Conservation (phyloP, 495 filamentous ascomycete species). For the Hypoxylon fragiforme region DNA sequence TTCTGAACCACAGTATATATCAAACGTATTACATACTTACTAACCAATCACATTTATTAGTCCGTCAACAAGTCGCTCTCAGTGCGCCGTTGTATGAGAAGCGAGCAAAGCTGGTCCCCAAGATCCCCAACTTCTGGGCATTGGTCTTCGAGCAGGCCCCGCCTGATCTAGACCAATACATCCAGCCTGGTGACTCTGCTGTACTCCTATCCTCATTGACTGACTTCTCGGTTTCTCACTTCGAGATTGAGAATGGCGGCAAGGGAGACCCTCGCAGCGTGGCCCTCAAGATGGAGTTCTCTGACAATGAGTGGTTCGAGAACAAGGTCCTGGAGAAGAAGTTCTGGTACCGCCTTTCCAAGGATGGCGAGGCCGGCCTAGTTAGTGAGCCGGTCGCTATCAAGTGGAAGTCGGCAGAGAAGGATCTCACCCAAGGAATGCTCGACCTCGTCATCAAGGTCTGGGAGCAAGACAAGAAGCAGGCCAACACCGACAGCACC, state of each 20-base stretch:
- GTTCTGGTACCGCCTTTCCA: constrained; percentile 75
- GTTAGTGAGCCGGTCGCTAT: constrained; percentile 85
- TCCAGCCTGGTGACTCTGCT: constrained; percentile 74
- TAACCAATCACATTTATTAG: constrained; percentile 46
- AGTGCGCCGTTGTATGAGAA: constrained; percentile 67
- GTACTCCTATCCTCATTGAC: constrained; percentile 65
- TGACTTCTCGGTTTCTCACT: constrained; percentile 68
- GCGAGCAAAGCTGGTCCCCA: constrained; percentile 65
- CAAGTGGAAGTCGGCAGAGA: constrained; percentile 76
- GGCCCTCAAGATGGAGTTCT: constrained; percentile 62
- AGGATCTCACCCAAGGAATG: constrained; percentile 81
- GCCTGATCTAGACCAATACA: constrained; percentile 78
- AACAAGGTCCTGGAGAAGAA: constrained; percentile 81
- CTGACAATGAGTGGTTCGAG: constrained; percentile 72
- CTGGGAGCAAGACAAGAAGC: constrained; percentile 62
- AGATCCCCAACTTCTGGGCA: constrained; percentile 85
- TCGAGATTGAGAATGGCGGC: constrained; percentile 68
- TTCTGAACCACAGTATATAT: neutral
- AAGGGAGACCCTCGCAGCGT: constrained; percentile 67
- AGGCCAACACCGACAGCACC: constrained; percentile 41
- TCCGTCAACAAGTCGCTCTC: constrained; percentile 58
- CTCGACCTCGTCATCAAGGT: constrained; percentile 69
- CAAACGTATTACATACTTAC: too few relatives aligned
- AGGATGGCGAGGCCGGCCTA: constrained; percentile 69
- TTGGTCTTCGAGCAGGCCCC: constrained; percentile 84